Evolutionary conservation across 2,329 filamentous ascomycete genomes (phyloP), one percentile per base, ranked within the genome.

Genomic region (Paecilomyces dactylethromorphus): DNA sequence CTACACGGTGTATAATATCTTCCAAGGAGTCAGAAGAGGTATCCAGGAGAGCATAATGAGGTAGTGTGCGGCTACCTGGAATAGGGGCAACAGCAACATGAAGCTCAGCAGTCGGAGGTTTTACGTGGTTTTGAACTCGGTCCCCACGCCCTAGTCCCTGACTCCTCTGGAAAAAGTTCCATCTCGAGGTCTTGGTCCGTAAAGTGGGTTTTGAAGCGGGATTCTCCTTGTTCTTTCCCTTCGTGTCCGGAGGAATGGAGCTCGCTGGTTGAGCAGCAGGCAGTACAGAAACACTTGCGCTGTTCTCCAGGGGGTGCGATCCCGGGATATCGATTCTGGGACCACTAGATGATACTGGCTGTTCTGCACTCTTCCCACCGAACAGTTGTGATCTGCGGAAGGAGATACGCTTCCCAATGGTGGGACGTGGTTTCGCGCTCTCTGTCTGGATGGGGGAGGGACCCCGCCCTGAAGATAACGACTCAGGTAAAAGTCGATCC

Each of bases 21-120:
- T 76, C 72, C 45, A 78, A 65, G 29, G 71, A 66, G 45, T 76
- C 74, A 1, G 74, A 71, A 59, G 73, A 69, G 51, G 76, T 70
- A 59, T 84, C 82, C 60, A 84, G 71, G 61, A 86, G 71, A 3
- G 82, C 84, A 64, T 87, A 87, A 64, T 85, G 84, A 8, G 84
- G 80, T 56, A 84, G 72, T 18, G 79, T 77, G 21, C 81, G 75
- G 33, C 71, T 73, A 13, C 69, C 67, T 7, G 71, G 64, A 22
- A 72, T 63, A 3, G 71, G 66, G 29, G 76, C 69, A 21, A 80
- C 69, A 24, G 75, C 70, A 50, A 76, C 75, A 56, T 76, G 67
- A 39, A 79, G 69, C 56, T 78, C 71, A 33, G 69, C 62, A 3
- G 68, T 60, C 31, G 67, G 59, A 2, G 60, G 58, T 45, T 51